Evolutionary conservation across 192 early-diverging fungal genomes (phyloP).

Genomic region (Mortierella alpina): DNA sequence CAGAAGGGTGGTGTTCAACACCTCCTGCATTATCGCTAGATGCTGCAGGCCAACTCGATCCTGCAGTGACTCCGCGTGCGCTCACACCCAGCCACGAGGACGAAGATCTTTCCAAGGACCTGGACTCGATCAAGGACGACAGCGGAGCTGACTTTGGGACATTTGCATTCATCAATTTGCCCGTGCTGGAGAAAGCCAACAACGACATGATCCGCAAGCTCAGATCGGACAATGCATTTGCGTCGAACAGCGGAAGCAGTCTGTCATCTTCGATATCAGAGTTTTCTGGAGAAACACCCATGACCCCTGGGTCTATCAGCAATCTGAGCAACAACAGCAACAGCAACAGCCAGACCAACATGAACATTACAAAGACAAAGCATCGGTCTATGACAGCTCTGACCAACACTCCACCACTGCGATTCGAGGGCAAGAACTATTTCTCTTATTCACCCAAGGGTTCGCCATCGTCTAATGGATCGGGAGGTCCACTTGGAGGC

Average conservation of each 20-base stretch:
- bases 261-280: conserved; percentile 45
- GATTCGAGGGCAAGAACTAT: conserved; percentile 52
- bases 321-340: conserved; percentile 3
- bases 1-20: conserved; percentile 7
- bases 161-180: conserved; percentile 92
- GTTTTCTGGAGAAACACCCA: conserved; percentile 37
- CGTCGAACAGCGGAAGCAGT: conserved; percentile 42
- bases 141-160: conserved; percentile 84
- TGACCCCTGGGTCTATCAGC: conserved; percentile 29
- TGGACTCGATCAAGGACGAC: conserved; percentile 33
- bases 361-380: conserved; percentile 35
- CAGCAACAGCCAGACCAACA: not conserved
- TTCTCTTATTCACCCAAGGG: conserved; percentile 50
- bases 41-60: conserved; percentile 22
- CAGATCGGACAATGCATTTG: conserved; percentile 67
- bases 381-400: conserved; percentile 50
- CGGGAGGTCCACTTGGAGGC: not conserved
- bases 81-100: conserved; percentile 17
- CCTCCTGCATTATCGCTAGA: conserved; percentile 10
- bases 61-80: conserved; percentile 40
- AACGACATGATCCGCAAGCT: conserved; percentile 86
- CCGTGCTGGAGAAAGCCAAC: conserved; percentile 90
- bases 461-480: conserved; percentile 41
- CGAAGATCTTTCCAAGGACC: conserved; percentile 19
- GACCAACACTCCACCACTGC: conserved; percentile 36